Evolutionary conservation across 192 early-diverging fungal genomes (phyloP).

Genomic region (Podila clonocystis): DNA sequence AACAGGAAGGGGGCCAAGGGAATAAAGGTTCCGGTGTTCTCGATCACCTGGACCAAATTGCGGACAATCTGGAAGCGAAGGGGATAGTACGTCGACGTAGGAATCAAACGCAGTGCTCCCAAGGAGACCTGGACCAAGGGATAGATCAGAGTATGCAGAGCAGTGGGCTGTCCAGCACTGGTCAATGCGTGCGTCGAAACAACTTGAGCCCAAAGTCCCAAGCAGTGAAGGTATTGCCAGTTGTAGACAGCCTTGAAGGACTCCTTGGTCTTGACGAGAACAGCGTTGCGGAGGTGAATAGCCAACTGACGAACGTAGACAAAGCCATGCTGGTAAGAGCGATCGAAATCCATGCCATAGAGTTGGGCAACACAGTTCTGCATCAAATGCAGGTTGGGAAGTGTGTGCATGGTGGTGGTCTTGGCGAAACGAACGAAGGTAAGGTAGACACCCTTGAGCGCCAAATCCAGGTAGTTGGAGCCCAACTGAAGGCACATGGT

Average conservation of each 20-base stretch:
- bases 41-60: slow-evolving; percentile 74
- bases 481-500: slow-evolving; percentile 56
- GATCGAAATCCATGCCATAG: slow-evolving; percentile 76
- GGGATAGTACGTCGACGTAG: slow-evolving; percentile 92
- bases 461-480: slow-evolving; percentile 31
- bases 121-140: slow-evolving; percentile 86
- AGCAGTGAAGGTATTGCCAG: slow-evolving; percentile 96
- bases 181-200: slow-evolving; percentile 76
- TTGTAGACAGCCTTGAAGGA: slow-evolving; percentile 92
- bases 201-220: slow-evolving; percentile 92
- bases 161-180: slow-evolving; percentile 55
- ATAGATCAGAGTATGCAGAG: slow-evolving; percentile 82
- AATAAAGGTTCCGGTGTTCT: slow-evolving; percentile 82
- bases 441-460: slow-evolving; percentile 83
- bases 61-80: slow-evolving; percentile 88
- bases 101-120: slow-evolving; percentile 83
- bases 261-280: slow-evolving; percentile 85
- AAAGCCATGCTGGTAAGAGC: slow-evolving; percentile 95
- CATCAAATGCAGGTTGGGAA: slow-evolving; percentile 91
- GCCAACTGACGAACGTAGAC: slow-evolving; percentile 94
- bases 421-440: slow-evolving; percentile 83
- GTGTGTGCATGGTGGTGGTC: slow-evolving; percentile 81
- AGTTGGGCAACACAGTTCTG: slow-evolving; percentile 92
- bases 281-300: slow-evolving; percentile 89
- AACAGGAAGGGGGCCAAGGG: slow-evolving; percentile 87